phyloP scores from a whole-genome alignment of 2,329 filamentous ascomycete species.

The Clarireedia monteithiana region DNA sequence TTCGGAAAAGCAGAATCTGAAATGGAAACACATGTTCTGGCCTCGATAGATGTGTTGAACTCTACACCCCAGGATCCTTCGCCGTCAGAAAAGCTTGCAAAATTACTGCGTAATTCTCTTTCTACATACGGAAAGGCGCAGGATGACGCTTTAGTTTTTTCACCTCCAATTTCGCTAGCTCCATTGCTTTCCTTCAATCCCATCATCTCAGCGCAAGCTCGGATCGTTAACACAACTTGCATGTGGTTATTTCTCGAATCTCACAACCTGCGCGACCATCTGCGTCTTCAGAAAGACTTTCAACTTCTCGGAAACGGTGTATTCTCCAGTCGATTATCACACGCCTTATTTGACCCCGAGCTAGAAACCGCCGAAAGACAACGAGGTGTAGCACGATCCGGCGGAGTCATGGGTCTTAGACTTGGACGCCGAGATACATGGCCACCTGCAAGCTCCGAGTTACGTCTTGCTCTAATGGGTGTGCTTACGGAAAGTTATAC shows the following conservation, averaged over 20 bases:
- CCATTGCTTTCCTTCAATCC: conserved; percentile 70
- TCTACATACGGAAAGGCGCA: conserved; percentile 2
- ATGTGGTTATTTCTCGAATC: conserved; percentile 69
- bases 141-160: conserved; percentile 19
- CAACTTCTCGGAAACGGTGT: conserved; percentile 79
- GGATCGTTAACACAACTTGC: conserved; percentile 68
- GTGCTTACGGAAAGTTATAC: conserved; percentile 70
- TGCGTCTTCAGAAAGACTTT: conserved; percentile 69
- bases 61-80: conserved; percentile 27
- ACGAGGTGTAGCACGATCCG: conserved; percentile 58
- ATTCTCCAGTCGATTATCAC: conserved; percentile 71
- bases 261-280: conserved; percentile 63
- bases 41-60: conserved; percentile 43
- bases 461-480: conserved; percentile 83
- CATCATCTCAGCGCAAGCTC: conserved; percentile 65
- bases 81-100: conserved; percentile 19
- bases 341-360: conserved; percentile 78
- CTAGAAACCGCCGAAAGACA: conserved; percentile 71
- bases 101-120: conserved; percentile 19
- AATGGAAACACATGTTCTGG: conserved; percentile 40
- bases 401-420: conserved; percentile 72
- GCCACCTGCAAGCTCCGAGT: conserved; percentile 89
- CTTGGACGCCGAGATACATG: conserved; percentile 75
- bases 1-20: conserved; percentile 41
- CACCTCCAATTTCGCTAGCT: conserved; percentile 36